Conservation (phyloP, 495 filamentous ascomycete species). For the Aspergillus diversus region DNA sequence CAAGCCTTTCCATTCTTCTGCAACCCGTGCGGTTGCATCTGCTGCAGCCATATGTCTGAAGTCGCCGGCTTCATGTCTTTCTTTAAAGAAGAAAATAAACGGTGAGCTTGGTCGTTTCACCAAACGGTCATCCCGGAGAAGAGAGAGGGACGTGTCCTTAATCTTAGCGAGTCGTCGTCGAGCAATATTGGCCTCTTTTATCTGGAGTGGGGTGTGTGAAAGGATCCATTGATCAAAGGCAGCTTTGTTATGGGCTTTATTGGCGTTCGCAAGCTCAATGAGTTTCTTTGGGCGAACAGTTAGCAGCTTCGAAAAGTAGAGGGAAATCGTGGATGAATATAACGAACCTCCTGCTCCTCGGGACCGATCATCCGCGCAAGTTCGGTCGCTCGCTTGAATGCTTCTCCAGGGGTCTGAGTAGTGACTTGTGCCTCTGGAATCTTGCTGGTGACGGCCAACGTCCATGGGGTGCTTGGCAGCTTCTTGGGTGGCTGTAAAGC, state of each 20-base stretch:
- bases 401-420: not conserved
- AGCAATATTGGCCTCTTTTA: constrained; percentile 66
- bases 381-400: constrained; percentile 24
- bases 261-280: constrained; percentile 34
- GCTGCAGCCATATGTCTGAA: constrained; percentile 34
- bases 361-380: constrained; percentile 30
- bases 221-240: constrained; percentile 61
- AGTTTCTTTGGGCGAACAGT: constrained; percentile 41
- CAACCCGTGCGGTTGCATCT: constrained; percentile 37
- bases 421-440: constrained; percentile 17
- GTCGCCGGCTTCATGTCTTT: constrained; percentile 53
- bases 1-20: constrained; percentile 60
- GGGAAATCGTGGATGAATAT: not conserved
- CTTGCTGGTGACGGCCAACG: constrained; percentile 31
- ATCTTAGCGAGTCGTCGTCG: constrained; percentile 51
- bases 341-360: constrained; percentile 43
- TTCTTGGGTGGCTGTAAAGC: constrained; percentile 40
- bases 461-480: constrained; percentile 20
- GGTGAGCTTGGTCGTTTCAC: constrained; percentile 49
- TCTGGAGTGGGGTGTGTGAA: constrained; percentile 57
- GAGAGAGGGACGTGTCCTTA: constrained; percentile 14
- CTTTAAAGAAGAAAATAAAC: constrained; percentile 51
- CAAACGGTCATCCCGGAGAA: constrained; percentile 60
- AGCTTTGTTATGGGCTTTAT: constrained; percentile 52
- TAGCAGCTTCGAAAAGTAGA: constrained; percentile 14